phyloP scores from a whole-genome alignment of 208 protist genomes.

The Acanthamoeba royreba region DNA sequence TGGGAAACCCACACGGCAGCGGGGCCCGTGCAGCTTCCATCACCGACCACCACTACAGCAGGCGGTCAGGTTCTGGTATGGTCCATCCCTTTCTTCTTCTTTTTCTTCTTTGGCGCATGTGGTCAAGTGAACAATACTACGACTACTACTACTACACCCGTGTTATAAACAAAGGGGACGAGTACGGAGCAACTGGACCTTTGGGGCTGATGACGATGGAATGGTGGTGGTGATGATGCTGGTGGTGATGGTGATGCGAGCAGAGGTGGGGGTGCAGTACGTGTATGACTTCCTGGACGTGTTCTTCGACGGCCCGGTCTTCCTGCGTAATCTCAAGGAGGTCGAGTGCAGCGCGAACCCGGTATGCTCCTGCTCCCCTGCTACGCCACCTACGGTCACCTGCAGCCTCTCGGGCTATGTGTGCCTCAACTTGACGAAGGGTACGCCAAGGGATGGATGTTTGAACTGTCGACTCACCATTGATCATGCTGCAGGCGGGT shows the following conservation, averaged over 20 bases:
- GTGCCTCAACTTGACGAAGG: not conserved
- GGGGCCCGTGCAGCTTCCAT: not conserved
- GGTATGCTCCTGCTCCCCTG: not conserved
- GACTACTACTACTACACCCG: too few relatives aligned
- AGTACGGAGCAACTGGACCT: too few relatives aligned
- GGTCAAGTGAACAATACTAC: not conserved
- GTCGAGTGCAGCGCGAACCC: not conserved
- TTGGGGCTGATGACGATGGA: too few relatives aligned
- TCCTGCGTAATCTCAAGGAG: not conserved
- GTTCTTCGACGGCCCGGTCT: not conserved
- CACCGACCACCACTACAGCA: not conserved
- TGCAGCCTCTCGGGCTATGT: not conserved
- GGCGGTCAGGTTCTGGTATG: not conserved
- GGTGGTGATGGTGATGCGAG: not conserved
- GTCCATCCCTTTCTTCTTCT: not conserved
- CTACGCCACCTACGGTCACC: not conserved
- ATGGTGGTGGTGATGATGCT: not conserved
- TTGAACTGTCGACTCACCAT: not conserved
- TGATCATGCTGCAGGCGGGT: not conserved
- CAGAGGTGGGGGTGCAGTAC: not conserved
- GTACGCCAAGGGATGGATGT: too few relatives aligned
- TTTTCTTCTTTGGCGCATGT: not conserved
- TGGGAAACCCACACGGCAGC: not conserved
- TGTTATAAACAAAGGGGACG: too few relatives aligned
- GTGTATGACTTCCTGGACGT: not conserved